These are phyloP conservation scores for Austropuccinia psidii DNA, from an alignment of 1,284 basidiomycete species.

Conservation along the genomic window DNA sequence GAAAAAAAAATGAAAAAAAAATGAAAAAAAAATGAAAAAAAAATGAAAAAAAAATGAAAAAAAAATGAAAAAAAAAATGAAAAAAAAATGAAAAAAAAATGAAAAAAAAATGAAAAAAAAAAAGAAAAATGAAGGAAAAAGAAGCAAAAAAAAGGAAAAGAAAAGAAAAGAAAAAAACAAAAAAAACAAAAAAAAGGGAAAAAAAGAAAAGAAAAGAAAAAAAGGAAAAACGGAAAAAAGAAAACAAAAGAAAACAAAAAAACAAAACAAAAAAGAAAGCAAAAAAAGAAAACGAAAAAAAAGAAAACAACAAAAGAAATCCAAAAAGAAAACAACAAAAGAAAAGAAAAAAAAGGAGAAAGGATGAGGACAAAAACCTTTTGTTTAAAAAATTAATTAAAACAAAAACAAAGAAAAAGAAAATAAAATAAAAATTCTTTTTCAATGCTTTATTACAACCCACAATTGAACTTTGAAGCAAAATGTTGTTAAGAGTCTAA, in stretches of 20 bases:
- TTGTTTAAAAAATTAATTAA: no score
- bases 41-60: not conserved
- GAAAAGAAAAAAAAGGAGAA: not conserved
- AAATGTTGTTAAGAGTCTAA: no score
- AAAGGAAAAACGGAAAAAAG: not conserved
- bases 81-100: not conserved
- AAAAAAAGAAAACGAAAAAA: no score
- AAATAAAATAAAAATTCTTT: no score
- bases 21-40: not conserved
- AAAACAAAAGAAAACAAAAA: not conserved
- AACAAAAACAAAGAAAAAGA: no score
- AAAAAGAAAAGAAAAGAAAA: not conserved
- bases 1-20: not conserved
- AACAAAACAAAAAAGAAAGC: not conserved
- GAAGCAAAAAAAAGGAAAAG: not conserved
- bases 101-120: not conserved
- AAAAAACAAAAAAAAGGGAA: not conserved
- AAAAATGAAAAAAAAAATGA: not conserved
- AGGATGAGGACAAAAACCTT: not conserved
- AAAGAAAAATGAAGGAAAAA: not conserved
- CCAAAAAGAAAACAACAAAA: not conserved
- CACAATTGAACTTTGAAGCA: no score
- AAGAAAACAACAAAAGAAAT: not conserved
- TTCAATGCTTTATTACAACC: no score
- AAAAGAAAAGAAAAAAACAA: not conserved